These are phyloP conservation scores for Keqinozyma sinolaborantium DNA, from an alignment of 1,139 yeast genomes.

Conservation along the genomic window DNA sequence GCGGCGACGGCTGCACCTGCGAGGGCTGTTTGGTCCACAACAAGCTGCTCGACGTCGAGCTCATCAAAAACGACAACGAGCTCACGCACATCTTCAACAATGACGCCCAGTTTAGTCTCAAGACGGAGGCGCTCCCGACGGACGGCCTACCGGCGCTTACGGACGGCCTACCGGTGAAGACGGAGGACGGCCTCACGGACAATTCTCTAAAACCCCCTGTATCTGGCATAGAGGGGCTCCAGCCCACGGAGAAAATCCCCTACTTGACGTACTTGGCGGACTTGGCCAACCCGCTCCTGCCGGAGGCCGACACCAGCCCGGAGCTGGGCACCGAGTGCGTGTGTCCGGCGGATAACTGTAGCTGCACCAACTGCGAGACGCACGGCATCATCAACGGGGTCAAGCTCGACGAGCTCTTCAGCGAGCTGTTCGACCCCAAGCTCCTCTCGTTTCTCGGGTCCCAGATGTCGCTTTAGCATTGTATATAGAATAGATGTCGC, in stretches of 20 bases:
- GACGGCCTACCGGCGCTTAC: not conserved
- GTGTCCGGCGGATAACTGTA: conserved; percentile 46
- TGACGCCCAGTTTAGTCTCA: not conserved
- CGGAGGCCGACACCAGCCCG: conserved; percentile 3
- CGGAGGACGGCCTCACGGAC: not conserved
- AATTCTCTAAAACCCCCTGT: not conserved
- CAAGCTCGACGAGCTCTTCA: conserved; percentile 37
- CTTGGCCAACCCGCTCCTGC: conserved; percentile 2
- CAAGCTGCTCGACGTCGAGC: conserved; percentile 10
- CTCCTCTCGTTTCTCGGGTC: not conserved
- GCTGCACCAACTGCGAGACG: conserved; percentile 49
- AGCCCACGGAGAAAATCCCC: not conserved
- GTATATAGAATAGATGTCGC: no score
- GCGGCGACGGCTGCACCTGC: conserved; percentile 47
- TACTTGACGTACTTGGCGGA: conserved; percentile 1
- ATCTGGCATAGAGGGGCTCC: no score
- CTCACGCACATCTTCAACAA: conserved; percentile 1
- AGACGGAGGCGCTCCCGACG: not conserved
- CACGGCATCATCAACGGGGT: conserved; percentile 54
- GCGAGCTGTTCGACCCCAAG: conserved; percentile 3
- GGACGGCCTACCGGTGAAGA: not conserved
- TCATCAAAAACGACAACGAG: conserved; percentile 2
- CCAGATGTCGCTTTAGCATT: no score
- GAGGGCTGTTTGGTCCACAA: conserved; percentile 47
- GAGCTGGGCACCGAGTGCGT: conserved; percentile 23